phyloP scores from a whole-genome alignment of 2,329 filamentous ascomycete species.

The Penicillium sp. region DNA sequence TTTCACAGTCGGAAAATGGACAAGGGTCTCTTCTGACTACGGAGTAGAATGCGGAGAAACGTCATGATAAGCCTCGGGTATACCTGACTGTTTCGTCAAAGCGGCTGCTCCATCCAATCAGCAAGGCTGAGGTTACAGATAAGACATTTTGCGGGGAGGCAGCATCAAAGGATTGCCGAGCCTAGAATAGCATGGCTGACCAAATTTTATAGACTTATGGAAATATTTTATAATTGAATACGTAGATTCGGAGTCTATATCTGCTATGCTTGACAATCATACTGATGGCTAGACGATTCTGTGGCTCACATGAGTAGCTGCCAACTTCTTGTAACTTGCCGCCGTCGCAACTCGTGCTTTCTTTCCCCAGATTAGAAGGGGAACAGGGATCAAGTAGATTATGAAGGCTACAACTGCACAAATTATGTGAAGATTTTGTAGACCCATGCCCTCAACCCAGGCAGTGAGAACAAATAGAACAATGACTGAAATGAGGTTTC shows the following conservation, averaged over 20 bases:
- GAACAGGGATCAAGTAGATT: constrained; percentile 22
- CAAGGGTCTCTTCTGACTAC: not conserved
- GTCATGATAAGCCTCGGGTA: constrained; percentile 11
- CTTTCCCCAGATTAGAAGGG: constrained; percentile 31
- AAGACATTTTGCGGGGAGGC: constrained; percentile 12
- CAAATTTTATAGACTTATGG: too few species aligned
- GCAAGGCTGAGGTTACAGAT: not conserved
- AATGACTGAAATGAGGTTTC: constrained; percentile 49
- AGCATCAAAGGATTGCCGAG: too few species aligned
- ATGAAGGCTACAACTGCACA: constrained; percentile 18
- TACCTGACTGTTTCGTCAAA: constrained; percentile 11
- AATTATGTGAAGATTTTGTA: constrained; percentile 27
- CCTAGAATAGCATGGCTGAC: too few species aligned
- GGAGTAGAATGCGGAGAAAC: not conserved
- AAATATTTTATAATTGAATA: too few species aligned
- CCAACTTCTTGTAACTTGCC: constrained; percentile 21
- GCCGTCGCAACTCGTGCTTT: constrained; percentile 23
- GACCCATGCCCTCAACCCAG: constrained; percentile 38
- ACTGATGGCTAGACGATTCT: constrained; percentile 13
- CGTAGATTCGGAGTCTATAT: not conserved
- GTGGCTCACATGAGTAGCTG: constrained; percentile 21
- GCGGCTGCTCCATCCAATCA: not conserved
- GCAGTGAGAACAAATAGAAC: constrained; percentile 52
- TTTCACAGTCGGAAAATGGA: not conserved
- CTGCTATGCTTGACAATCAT: not conserved